Evolutionary conservation across 2,329 filamentous ascomycete genomes (phyloP).

Genomic region (Fonsecaea pugnacius): DNA sequence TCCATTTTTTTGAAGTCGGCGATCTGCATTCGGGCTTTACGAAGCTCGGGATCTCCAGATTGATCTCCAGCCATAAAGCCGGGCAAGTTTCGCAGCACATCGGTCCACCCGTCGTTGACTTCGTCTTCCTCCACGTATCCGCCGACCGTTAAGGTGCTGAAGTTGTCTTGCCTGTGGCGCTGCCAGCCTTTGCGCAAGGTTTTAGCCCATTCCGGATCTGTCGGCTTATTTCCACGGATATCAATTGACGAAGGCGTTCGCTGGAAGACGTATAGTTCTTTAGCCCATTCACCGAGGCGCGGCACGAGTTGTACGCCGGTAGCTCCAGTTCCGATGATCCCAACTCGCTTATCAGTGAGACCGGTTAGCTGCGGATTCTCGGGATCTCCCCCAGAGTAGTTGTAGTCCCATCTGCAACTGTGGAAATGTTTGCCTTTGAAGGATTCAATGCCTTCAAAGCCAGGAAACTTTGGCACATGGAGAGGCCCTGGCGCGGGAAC

Average conservation of each 20-base stretch:
- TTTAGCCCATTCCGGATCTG: slow-evolving; percentile 18
- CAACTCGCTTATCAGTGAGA: slow-evolving; percentile 27
- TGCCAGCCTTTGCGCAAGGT: slow-evolving; percentile 39
- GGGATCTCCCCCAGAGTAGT: slow-evolving; percentile 44
- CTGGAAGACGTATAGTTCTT: slow-evolving; percentile 45
- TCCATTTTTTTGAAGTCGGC: slow-evolving; percentile 42
- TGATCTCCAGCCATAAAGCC: not conserved
- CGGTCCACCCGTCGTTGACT: slow-evolving; percentile 40
- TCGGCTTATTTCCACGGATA: slow-evolving; percentile 34
- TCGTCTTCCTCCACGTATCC: slow-evolving; percentile 33
- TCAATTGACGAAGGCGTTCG: slow-evolving; percentile 47
- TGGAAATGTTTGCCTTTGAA: slow-evolving; percentile 6
- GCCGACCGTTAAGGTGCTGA: slow-evolving; percentile 35
- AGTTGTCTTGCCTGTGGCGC: slow-evolving; percentile 39
- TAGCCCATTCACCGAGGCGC: slow-evolving; percentile 43
- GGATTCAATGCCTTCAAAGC: not conserved
- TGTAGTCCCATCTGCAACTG: slow-evolving; percentile 11
- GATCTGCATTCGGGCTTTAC: slow-evolving; percentile 1
- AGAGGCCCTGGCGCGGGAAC: not conserved
- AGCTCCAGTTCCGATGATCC: slow-evolving; percentile 31
- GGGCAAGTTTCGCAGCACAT: not conserved
- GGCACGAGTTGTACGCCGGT: slow-evolving; percentile 31
- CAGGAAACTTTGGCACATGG: not conserved
- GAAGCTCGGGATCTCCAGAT: not conserved
- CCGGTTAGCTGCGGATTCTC: slow-evolving; percentile 46